Conservation (phyloP, 495 filamentous ascomycete species). For the Talaromyces ruber region DNA sequence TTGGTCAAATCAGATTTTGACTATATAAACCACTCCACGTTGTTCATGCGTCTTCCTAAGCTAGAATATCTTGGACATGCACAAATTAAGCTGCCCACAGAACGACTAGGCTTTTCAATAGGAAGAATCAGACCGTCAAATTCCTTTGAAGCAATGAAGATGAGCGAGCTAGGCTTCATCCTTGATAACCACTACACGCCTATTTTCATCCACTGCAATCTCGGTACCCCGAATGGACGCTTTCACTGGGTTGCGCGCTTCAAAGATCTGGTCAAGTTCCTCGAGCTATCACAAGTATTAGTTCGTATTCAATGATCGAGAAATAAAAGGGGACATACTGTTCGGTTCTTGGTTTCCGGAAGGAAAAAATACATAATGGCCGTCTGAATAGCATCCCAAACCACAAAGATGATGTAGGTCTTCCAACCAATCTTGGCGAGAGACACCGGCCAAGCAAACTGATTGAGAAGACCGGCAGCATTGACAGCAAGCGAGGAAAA, state of each 20-base stretch:
- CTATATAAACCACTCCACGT: not conserved
- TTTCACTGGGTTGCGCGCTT: slow-evolving; percentile 45
- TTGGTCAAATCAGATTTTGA: too few species aligned
- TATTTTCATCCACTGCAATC: slow-evolving; percentile 1
- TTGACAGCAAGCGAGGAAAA: slow-evolving; percentile 39
- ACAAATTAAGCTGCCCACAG: not conserved
- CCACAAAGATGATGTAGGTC: slow-evolving; percentile 61
- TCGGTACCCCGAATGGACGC: slow-evolving; percentile 29
- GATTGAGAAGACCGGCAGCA: slow-evolving; percentile 46
- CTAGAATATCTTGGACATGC: not conserved
- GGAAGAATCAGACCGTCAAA: not conserved
- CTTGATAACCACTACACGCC: not conserved
- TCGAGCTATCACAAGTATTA: slow-evolving; percentile 34
- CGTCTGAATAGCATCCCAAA: slow-evolving; percentile 39
- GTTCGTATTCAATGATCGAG: not conserved
- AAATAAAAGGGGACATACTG: not conserved
- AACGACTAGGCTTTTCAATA: not conserved
- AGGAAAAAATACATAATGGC: slow-evolving; percentile 50
- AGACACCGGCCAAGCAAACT: slow-evolving; percentile 41
- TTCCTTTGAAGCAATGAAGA: not conserved
- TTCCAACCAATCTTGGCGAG: slow-evolving; percentile 51
- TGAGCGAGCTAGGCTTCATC: not conserved
- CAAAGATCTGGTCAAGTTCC: slow-evolving; percentile 59
- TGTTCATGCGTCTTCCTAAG: not conserved
- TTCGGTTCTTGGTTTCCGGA: slow-evolving; percentile 43